These are phyloP conservation scores for Nicotiana attenuata DNA, from an alignment of 257 asterid species.

Conservation along the genomic window DNA sequence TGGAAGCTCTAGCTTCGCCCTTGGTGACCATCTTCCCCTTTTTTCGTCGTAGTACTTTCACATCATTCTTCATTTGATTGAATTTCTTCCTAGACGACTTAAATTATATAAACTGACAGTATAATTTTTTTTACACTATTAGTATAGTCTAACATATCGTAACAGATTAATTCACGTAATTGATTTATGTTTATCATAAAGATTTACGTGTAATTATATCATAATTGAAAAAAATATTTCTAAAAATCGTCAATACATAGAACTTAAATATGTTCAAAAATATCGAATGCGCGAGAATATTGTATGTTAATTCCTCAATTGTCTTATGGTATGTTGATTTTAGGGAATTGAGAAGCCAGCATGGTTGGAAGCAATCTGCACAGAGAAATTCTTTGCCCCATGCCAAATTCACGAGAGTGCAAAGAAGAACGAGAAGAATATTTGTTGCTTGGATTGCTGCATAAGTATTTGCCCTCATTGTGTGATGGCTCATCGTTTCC, in stretches of 20 bases:
- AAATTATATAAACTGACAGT: no score
- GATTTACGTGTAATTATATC: background rate
- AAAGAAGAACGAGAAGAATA: slow-evolving; percentile 89
- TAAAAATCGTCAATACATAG: background rate
- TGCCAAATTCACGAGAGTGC: slow-evolving; percentile 76
- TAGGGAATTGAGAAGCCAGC: slow-evolving; percentile 69
- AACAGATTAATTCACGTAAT: background rate
- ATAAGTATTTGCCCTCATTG: slow-evolving; percentile 94
- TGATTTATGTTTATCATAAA: background rate
- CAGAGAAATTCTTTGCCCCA: slow-evolving; percentile 60
- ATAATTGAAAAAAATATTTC: background rate
- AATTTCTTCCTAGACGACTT: background rate
- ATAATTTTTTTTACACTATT: no score
- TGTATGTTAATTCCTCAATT: background rate
- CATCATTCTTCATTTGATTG: background rate
- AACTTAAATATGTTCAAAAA: background rate
- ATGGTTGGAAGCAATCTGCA: slow-evolving; percentile 77
- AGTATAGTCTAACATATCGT: no score
- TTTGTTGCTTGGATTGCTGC: slow-evolving; percentile 90
- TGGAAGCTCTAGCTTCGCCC: no score
- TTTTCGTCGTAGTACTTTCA: background rate
- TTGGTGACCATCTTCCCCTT: no score
- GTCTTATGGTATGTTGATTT: background rate
- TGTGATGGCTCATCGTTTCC: slow-evolving; percentile 70
- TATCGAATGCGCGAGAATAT: background rate